These are phyloP conservation scores for Effrenium voratum DNA, from an alignment of 73 alveolate genomes.

Conservation along the genomic window DNA sequence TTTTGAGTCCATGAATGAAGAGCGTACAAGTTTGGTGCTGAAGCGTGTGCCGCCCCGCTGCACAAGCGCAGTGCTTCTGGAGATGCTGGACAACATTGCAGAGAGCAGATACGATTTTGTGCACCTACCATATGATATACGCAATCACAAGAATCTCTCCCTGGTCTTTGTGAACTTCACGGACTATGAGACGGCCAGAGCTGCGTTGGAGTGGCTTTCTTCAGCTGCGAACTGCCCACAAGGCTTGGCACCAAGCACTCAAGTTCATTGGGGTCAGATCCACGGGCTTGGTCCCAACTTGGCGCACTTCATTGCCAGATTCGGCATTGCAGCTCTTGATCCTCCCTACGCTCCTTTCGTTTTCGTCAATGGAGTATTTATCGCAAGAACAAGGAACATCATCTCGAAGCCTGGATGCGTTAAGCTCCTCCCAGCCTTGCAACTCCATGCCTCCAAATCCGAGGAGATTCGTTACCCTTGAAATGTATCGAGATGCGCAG, in stretches of 20 bases:
- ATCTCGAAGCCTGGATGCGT: constrained; percentile 1
- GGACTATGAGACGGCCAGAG: constrained; percentile 48
- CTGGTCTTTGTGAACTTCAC: constrained; percentile 56
- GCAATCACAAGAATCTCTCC: constrained; percentile 56
- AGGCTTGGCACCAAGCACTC: constrained; percentile 74
- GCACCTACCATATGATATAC: constrained; percentile 64
- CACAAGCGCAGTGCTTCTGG: constrained; percentile 44
- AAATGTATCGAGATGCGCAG: constrained; percentile 13
- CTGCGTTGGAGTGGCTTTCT: constrained; percentile 50
- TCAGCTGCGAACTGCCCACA: constrained; percentile 39
- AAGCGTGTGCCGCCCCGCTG: constrained; percentile 82
- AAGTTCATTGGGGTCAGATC: constrained; percentile 83
- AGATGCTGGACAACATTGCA: constrained; percentile 44
- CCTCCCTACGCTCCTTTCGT: constrained; percentile 74
- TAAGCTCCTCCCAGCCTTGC: background rate
- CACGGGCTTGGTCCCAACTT: constrained; percentile 72
- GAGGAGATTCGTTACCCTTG: constrained; percentile 41
- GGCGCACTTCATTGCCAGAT: constrained; percentile 48
- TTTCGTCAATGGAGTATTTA: background rate
- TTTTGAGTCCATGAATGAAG: background rate
- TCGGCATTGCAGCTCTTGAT: constrained; percentile 45
- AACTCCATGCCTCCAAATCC: background rate
- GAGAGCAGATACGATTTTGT: constrained; percentile 46
- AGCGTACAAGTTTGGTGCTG: constrained; percentile 53
- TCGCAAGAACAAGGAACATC: constrained; percentile 25